Conservation (phyloP, 768 basidiomycete species). For the Holtermannia corniformis region DNA sequence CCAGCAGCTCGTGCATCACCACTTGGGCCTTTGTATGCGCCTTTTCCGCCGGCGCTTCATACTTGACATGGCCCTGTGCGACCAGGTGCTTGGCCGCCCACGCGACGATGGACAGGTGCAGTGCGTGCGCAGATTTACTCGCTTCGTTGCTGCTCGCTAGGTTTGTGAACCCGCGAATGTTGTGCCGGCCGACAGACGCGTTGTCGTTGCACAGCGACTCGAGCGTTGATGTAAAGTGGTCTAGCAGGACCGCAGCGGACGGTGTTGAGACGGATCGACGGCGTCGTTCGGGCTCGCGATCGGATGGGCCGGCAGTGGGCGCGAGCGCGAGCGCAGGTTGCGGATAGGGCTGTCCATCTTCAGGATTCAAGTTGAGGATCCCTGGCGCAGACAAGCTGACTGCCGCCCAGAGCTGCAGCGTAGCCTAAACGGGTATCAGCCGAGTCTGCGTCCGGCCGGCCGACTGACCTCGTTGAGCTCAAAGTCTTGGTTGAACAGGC, state of each 20-base stretch:
- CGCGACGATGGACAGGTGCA: conserved; percentile 23
- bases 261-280: background rate
- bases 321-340: background rate
- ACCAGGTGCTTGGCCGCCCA: conserved; percentile 23
- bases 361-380: conserved; percentile 11
- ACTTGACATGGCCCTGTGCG: conserved; percentile 15
- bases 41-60: conserved; percentile 21
- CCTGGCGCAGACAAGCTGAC: conserved; percentile 16
- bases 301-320: background rate
- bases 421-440: conserved; percentile 7
- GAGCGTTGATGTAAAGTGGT: conserved; percentile 2
- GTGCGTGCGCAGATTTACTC: conserved; percentile 10
- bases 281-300: background rate
- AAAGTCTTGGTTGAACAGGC: background rate
- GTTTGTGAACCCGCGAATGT: conserved; percentile 17
- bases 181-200: conserved; percentile 7
- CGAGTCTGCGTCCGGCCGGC: background rate
- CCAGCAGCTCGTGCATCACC: conserved; percentile 7
- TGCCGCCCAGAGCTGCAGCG: conserved; percentile 23
- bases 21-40: conserved; percentile 12
- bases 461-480: background rate
- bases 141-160: conserved; percentile 10
- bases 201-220: conserved; percentile 1
- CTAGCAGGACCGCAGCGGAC: conserved; percentile 1
- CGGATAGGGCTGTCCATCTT: conserved; percentile 7